These are phyloP conservation scores for Podospora bellae-mahoneyi DNA, from an alignment of 495 filamentous ascomycete genomes.

Conservation along the genomic window DNA sequence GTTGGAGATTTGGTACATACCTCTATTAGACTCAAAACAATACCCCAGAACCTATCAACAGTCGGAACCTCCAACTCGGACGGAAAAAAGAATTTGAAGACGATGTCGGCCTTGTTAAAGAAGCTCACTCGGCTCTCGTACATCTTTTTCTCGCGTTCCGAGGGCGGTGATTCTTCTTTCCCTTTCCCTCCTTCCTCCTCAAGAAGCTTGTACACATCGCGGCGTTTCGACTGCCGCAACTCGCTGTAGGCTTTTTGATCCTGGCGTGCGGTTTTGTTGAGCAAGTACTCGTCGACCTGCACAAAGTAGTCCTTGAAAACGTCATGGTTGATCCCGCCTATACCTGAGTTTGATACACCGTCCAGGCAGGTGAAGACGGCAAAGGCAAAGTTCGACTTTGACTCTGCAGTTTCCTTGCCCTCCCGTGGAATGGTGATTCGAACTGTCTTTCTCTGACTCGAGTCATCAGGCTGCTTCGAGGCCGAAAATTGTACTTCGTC, in stretches of 20 bases:
- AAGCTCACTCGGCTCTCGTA: conserved; percentile 31
- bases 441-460: not conserved
- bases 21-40: conserved; percentile 26
- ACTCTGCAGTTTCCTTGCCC: not conserved
- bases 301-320: not conserved
- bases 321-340: not conserved
- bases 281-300: not conserved
- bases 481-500: not conserved
- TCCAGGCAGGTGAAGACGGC: conserved; percentile 14
- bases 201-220: conserved; percentile 1
- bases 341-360: conserved; percentile 1
- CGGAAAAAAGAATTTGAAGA: conserved; percentile 40
- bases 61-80: conserved; percentile 21
- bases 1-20: conserved; percentile 14
- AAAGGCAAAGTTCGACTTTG: not conserved
- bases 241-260: not conserved
- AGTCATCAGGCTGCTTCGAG: not conserved
- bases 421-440: not conserved
- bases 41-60: conserved; percentile 37
- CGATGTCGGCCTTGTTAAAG: conserved; percentile 31
- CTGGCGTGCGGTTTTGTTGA: not conserved
- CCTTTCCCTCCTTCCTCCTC: not conserved
- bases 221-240: not conserved
- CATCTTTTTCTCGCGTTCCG: conserved; percentile 10
- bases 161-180: not conserved